Evolutionary conservation across 2,329 filamentous ascomycete species (phyloP).

Genomic region (Colletotrichum shisoi): DNA sequence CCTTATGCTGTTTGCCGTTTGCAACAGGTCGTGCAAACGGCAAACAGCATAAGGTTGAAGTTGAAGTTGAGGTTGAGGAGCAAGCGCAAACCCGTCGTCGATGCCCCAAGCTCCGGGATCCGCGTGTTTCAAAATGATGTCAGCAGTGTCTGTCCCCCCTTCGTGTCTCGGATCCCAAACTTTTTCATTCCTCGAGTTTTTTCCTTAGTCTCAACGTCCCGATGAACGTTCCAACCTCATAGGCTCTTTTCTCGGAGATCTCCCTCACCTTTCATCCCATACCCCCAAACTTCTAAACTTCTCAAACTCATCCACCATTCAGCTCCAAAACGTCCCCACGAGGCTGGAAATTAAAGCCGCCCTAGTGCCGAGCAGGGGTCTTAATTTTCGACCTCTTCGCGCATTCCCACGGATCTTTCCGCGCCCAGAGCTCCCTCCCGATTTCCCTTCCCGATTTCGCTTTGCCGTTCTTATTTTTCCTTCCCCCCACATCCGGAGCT

Average conservation of each 20-base stretch:
- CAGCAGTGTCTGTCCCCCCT: conserved; percentile 21
- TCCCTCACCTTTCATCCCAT: not conserved
- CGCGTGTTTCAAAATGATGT: conserved; percentile 38
- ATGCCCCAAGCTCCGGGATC: conserved; percentile 50
- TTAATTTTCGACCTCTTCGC: conserved; percentile 24
- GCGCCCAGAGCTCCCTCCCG: conserved; percentile 26
- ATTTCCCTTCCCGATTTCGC: not conserved
- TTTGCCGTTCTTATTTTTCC: not conserved
- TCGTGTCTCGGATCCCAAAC: not conserved
- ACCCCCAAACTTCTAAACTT: not conserved
- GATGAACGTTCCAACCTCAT: not conserved
- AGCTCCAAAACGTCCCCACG: not conserved
- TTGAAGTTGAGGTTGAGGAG: conserved; percentile 12
- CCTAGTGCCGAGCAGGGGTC: conserved; percentile 34
- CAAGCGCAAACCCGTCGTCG: conserved; percentile 11
- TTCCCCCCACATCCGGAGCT: not conserved
- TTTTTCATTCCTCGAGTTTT: not conserved
- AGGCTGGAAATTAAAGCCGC: conserved; percentile 27
- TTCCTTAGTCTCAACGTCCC: conserved; percentile 7
- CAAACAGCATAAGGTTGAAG: not conserved
- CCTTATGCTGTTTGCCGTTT: too few relatives aligned
- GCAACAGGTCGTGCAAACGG: not conserved
- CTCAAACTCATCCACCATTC: too few relatives aligned
- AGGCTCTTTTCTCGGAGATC: conserved; percentile 14
- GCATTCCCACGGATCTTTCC: conserved; percentile 15